These are phyloP conservation scores for Pichia scutulata DNA, from an alignment of 805 yeast genomes.

Conservation along the genomic window DNA sequence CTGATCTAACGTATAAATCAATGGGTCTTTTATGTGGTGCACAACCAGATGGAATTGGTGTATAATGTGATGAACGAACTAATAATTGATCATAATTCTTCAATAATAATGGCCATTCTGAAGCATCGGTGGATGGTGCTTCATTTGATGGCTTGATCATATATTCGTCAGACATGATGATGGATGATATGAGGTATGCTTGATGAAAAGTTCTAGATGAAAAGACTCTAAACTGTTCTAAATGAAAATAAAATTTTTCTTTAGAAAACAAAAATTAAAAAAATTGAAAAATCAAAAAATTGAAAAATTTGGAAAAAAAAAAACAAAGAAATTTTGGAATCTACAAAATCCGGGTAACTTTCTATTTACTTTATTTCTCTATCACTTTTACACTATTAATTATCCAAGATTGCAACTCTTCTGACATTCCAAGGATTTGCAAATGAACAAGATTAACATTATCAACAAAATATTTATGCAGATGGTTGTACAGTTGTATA, in stretches of 20 bases:
- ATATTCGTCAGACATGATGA: conserved; percentile 32
- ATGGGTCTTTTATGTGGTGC: conserved; percentile 93
- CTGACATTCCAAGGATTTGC: neutral
- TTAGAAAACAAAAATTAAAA: neutral
- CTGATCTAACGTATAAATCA: conserved; percentile 81
- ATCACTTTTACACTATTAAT: neutral
- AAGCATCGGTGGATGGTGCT: conserved; percentile 74
- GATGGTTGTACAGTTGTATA: neutral
- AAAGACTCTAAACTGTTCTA: neutral
- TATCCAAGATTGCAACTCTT: neutral
- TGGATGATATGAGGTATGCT: neutral
- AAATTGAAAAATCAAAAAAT: neutral
- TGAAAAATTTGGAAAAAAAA: no score
- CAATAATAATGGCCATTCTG: conserved; percentile 91
- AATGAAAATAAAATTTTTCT: neutral
- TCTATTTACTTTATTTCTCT: neutral
- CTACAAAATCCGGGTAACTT: neutral
- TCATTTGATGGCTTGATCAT: conserved; percentile 84
- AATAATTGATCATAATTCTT: conserved; percentile 90
- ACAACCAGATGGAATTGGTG: conserved; percentile 94
- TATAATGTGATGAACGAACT: conserved; percentile 94
- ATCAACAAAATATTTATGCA: neutral
- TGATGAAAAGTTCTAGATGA: neutral
- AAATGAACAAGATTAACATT: neutral
- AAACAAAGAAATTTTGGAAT: neutral